Evolutionary conservation across 2,329 filamentous ascomycete genomes (phyloP).

Genomic region (Lecanosticta acicola): DNA sequence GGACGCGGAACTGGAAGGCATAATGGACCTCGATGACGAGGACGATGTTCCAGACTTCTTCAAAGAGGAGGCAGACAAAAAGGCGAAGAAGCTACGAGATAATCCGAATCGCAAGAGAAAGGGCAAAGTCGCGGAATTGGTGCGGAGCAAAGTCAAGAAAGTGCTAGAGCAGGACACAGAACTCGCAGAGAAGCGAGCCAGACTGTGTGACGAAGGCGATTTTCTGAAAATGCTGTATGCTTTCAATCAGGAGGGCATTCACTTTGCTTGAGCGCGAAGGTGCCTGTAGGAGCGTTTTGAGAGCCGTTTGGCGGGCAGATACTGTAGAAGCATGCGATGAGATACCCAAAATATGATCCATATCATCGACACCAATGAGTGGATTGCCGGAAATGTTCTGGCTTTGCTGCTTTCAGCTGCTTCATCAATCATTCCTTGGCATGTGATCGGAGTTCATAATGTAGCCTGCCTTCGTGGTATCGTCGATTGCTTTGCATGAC

Average conservation of each 20-base stretch:
- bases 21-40: constrained; percentile 53
- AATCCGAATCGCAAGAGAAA: constrained; percentile 63
- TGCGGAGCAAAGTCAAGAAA: constrained; percentile 80
- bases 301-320: too few relatives aligned
- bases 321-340: too few relatives aligned
- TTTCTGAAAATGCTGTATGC: constrained; percentile 76
- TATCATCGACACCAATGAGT: too few relatives aligned
- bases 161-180: constrained; percentile 77
- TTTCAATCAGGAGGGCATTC: constrained; percentile 88
- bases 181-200: constrained; percentile 72
- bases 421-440: too few relatives aligned
- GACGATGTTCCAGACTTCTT: constrained; percentile 82
- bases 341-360: too few relatives aligned
- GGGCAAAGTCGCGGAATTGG: constrained; percentile 71
- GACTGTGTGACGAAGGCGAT: constrained; percentile 87
- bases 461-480: too few relatives aligned
- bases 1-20: constrained; percentile 45
- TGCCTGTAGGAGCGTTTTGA: constrained; percentile 3
- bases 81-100: constrained; percentile 49
- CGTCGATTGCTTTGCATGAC: too few relatives aligned
- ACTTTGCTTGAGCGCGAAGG: constrained; percentile 60
- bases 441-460: too few relatives aligned
- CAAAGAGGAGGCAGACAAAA: constrained; percentile 55
- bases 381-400: too few relatives aligned
- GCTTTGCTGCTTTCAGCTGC: too few relatives aligned